These are phyloP conservation scores for Myriosclerotinia duriaeana DNA, from an alignment of 2,329 filamentous ascomycete genomes.

Conservation along the genomic window DNA sequence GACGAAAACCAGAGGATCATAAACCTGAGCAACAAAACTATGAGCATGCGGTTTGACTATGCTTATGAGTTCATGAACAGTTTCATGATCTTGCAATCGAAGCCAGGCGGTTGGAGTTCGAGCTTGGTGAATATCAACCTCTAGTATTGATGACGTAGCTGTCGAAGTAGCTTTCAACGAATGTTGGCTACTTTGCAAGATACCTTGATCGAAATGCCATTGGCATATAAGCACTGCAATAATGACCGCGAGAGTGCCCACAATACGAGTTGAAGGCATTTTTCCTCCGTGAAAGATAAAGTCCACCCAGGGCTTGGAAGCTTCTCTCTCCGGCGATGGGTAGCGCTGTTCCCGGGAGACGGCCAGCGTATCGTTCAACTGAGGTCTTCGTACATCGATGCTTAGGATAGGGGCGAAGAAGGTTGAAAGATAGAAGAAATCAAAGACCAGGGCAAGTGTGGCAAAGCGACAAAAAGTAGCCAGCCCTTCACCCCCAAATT, in stretches of 20 bases:
- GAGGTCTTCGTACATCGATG: conserved; percentile 73
- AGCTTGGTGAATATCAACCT: conserved; percentile 68
- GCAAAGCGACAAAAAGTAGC: conserved; percentile 75
- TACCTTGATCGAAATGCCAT: conserved; percentile 66
- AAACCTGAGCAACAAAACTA: conserved; percentile 71
- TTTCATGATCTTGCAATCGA: conserved; percentile 74
- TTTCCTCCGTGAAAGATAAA: conserved; percentile 63
- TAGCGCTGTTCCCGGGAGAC: conserved; percentile 44
- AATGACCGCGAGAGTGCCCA: conserved; percentile 70
- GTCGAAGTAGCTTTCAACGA: neutral
- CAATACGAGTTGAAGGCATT: conserved; percentile 70
- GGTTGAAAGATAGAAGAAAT: conserved; percentile 75
- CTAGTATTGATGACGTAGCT: conserved; percentile 44
- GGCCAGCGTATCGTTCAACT: conserved; percentile 64
- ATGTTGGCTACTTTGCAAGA: conserved; percentile 39
- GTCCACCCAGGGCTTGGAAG: conserved; percentile 55
- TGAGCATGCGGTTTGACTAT: conserved; percentile 70
- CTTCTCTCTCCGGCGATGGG: conserved; percentile 31
- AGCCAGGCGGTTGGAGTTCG: conserved; percentile 77
- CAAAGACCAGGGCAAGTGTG: conserved; percentile 71
- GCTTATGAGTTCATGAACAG: conserved; percentile 73
- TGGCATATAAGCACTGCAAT: conserved; percentile 72
- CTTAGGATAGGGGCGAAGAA: conserved; percentile 79
- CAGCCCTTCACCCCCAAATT: conserved; percentile 53
- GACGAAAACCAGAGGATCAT: conserved; percentile 73